Evolutionary conservation across 148 eudicot species (phyloP), one percentile per base, ranked within the genome.

Genomic region (Vaccinium macrocarpon): DNA sequence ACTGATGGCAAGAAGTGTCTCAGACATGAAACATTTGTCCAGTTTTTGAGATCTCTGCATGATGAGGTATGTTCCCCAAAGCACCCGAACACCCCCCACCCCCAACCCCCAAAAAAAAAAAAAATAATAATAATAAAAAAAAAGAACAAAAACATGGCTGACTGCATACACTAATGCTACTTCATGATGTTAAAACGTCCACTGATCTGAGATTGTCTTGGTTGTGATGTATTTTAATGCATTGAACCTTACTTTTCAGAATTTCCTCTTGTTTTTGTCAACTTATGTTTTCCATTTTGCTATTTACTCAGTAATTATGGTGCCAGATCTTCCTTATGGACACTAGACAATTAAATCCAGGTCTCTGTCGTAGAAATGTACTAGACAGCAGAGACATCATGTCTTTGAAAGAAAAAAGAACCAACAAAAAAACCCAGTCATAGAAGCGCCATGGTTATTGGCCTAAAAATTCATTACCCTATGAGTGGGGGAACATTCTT

Each of bases 21-120:
- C 68, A 89, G 85, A 55, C 94, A 90, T 84, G 98, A 91, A 71
- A 90, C 88, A 57, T 95, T 95, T 87, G 92, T 93, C 81, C 86
- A 92, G 75, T 95, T 95, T 84, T 82, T 95, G 53, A 89, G 91
- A 87, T 88, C 89, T 80, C 90, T 95, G 35, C 95, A 94, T 59
- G 89, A 88, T 75, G 98, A 95, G 89, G 98, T 95, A 90, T 78
- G 84, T 82, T 51, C 50, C 16, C 10, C 50, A n/a, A 32, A 38
- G 76, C 48, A 32, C 57, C 70, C 88, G 74, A 92, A 89, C n/a
- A n/a, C n/a, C n/a, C n/a, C n/a, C n/a, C n/a, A n/a, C n/a, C n/a
- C n/a, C n/a, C n/a, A n/a, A n/a, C n/a, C n/a, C 35, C 35, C 2
- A 89, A 88, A 88, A 89, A 82, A 19, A 21, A 21, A 56, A 12